Conservation (phyloP, 371 early-diverging fungal genomes). For the Blakeslea trispora region DNA sequence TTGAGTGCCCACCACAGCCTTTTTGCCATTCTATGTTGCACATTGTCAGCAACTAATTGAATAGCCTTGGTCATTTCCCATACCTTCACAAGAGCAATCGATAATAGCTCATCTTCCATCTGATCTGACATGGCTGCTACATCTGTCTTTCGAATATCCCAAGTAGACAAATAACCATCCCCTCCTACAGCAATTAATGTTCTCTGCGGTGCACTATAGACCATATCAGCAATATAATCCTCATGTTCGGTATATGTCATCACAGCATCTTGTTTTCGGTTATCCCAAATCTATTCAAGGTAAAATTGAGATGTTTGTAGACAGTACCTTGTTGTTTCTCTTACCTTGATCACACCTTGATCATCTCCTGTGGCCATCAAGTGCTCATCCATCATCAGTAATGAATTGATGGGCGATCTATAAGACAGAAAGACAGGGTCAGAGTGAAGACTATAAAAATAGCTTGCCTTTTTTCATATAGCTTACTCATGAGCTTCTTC, state of each 20-base stretch:
- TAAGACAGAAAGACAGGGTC: no score
- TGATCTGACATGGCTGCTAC: constrained; percentile 74
- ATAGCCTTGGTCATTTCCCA: neutral
- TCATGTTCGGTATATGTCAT: constrained; percentile 74
- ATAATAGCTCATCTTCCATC: constrained; percentile 89
- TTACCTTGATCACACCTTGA: constrained; percentile 76
- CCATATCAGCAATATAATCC: constrained; percentile 86
- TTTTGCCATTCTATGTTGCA: constrained; percentile 65
- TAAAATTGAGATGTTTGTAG: no score
- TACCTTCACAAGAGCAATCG: constrained; percentile 71
- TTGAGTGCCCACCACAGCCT: constrained; percentile 85
- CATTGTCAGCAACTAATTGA: neutral
- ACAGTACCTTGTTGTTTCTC: no score
- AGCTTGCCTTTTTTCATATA: no score
- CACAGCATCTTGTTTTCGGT: constrained; percentile 62
- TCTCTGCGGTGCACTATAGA: constrained; percentile 57
- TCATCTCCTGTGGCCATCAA: constrained; percentile 88
- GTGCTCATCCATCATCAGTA: constrained; percentile 63
- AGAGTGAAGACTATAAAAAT: no score
- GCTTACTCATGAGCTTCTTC: constrained; percentile 78
- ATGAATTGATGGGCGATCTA: constrained; percentile 75
- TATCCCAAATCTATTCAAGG: constrained; percentile 79
- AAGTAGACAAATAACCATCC: constrained; percentile 85
- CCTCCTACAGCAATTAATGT: constrained; percentile 76
- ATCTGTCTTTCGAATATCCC: constrained; percentile 73